A percentile compares a stretch with the other conserved stretches of the same genome.
phyloP scores from a whole-genome alignment of 495 filamentous ascomycete genomes.

The Bryoglossum gracile region DNA sequence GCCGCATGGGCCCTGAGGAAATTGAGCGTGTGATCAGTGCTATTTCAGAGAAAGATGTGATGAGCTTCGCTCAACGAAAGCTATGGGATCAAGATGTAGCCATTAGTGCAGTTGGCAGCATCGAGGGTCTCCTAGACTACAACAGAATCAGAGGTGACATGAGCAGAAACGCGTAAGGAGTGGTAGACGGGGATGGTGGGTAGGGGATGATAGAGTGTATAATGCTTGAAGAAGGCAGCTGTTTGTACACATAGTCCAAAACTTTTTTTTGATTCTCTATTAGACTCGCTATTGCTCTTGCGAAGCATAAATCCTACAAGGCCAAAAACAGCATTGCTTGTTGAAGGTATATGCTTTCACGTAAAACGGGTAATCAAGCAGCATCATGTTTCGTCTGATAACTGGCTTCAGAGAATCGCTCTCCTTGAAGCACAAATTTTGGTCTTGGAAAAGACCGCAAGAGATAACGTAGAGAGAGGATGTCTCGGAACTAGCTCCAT shows the following conservation, averaged over 20 bases:
- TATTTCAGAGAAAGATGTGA: constrained; percentile 95
- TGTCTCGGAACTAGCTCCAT: too few species aligned
- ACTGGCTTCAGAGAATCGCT: too few species aligned
- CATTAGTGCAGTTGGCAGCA: constrained; percentile 81
- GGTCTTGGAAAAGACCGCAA: too few species aligned
- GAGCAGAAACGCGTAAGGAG: constrained; percentile 57
- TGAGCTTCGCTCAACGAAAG: constrained; percentile 83
- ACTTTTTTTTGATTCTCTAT: not conserved
- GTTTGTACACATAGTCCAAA: constrained; percentile 27
- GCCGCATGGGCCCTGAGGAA: constrained; percentile 83
- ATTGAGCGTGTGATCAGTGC: constrained; percentile 82
- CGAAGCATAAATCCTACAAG: too few species aligned
- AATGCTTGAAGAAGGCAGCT: constrained; percentile 22
- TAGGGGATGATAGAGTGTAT: constrained; percentile 24
- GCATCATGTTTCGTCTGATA: too few species aligned
- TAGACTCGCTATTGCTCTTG: too few species aligned
- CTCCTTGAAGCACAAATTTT: too few species aligned
- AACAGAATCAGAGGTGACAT: constrained; percentile 82
- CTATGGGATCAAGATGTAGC: constrained; percentile 97
- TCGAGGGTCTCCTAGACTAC: constrained; percentile 86
- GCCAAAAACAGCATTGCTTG: too few species aligned
- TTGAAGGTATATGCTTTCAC: too few species aligned
- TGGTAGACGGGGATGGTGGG: not conserved
- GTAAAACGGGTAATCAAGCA: too few species aligned
- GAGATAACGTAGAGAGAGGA: too few species aligned